Conservation (phyloP, 164 flowering plant genomes). For the Sextonia rubra region DNA sequence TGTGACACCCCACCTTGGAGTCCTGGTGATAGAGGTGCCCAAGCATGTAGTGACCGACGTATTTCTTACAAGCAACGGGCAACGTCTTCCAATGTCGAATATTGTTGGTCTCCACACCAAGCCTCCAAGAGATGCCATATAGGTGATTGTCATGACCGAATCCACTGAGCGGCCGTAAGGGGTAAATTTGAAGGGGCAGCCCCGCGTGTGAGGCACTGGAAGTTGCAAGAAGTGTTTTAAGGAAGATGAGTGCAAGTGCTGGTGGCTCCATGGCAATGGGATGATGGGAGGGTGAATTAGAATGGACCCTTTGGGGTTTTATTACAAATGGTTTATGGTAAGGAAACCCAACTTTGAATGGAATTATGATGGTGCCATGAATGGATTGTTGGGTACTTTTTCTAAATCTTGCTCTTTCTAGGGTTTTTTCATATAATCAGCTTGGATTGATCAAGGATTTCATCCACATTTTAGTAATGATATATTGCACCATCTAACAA, state of each 20-base stretch:
- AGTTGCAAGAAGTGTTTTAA: neutral
- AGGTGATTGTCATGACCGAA: conserved; percentile 4
- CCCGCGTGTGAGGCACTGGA: neutral
- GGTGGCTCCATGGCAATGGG: neutral
- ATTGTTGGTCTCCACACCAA: conserved; percentile 49
- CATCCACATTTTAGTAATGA: too few species aligned
- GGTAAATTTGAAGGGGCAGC: conserved; percentile 14
- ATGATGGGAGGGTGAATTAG: neutral
- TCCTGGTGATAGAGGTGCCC: conserved; percentile 38
- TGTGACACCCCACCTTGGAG: conserved; percentile 10
- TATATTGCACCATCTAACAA: too few species aligned
- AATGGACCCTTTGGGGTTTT: neutral
- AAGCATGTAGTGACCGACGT: conserved; percentile 45
- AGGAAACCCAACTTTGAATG: neutral
- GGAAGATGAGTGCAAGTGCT: neutral
- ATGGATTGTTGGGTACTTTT: too few species aligned
- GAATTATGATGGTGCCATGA: too few species aligned
- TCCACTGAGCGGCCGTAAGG: conserved; percentile 21
- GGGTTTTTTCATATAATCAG: too few species aligned
- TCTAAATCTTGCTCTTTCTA: too few species aligned
- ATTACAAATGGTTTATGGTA: neutral
- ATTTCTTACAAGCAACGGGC: conserved; percentile 34
- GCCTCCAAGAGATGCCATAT: conserved; percentile 27
- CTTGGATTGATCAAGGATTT: too few species aligned
- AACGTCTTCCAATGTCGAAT: conserved; percentile 30